Evolutionary conservation across 1,284 basidiomycete species (phyloP), one percentile per base, ranked within the genome.

Genomic region (Pseudozyma tsukubaensis): DNA sequence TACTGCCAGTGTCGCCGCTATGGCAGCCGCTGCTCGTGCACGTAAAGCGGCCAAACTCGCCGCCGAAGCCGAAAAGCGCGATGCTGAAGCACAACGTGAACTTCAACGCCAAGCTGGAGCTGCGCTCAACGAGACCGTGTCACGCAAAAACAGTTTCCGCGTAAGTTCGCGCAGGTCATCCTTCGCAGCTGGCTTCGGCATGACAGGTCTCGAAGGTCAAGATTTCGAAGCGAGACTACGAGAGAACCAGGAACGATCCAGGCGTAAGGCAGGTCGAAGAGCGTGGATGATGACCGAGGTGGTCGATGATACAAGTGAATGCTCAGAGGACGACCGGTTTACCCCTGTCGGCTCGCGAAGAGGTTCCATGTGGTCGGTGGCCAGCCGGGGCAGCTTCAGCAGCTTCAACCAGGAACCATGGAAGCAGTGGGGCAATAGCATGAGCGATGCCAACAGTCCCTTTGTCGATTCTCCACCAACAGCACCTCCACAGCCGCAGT

Each of bases 401-500:
- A 68, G 64, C 61, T 50, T 65, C 64, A 65, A 72, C 44, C 58
- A 67, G 29, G 69, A 76, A 51, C 68, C 73, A 10, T 76, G 73
- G 73, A 68, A 43, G 39, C 65, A 61, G 35, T 64, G 60, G 68
- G 66, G 65, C 32, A 61, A 66, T 14, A 24, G 74, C 24, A 21
- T 70, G 50, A 72, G 73, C 54, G 76, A 80, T 39, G 60, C 59
- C 36, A 57, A 59, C 51, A 72, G 74, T 32, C 74, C 70, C 35
- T 72, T 62, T 48, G 48, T 50, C 36, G 70, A 69, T 32, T 69
- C 70, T 21, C 70, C 69, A 10, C 70, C 69, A 43, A 56, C 59
- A 3, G 62, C 61, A 19, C 76, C 71, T 12, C 52, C 63, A 4
- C 70, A 60, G 35, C 79, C 80, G 3, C 83, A 83, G 35, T 99